phyloP scores from a whole-genome alignment of 2,329 filamentous ascomycete species.

The Fusarium subglutinans region DNA sequence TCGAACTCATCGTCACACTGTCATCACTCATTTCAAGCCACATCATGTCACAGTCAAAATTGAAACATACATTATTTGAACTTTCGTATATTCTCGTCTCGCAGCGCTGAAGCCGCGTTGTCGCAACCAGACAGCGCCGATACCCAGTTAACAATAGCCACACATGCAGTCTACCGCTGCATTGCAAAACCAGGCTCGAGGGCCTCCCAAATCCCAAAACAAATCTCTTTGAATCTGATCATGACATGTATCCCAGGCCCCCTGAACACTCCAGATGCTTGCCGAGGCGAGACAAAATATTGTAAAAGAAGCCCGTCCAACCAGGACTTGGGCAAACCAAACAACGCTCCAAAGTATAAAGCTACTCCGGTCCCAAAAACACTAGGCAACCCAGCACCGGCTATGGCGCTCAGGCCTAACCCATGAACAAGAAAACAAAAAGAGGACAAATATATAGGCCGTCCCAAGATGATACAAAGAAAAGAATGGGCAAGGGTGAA shows the following conservation, averaged over 20 bases:
- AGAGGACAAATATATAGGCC: slow-evolving; percentile 46
- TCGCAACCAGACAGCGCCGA: slow-evolving; percentile 47
- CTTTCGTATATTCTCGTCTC: slow-evolving; percentile 53
- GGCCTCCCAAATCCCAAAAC: slow-evolving; percentile 45
- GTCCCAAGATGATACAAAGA: slow-evolving; percentile 44
- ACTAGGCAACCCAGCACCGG: slow-evolving; percentile 29
- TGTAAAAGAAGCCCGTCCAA: slow-evolving; percentile 34
- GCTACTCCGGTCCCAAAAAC: slow-evolving; percentile 34
- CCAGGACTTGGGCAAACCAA: slow-evolving; percentile 43
- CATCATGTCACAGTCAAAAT: background rate
- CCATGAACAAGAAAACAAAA: slow-evolving; percentile 34
- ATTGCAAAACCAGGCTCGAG: slow-evolving; percentile 50
- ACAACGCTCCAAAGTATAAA: slow-evolving; percentile 40
- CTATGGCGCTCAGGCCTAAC: slow-evolving; percentile 17
- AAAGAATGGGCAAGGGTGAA: slow-evolving; percentile 40
- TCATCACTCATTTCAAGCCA: background rate
- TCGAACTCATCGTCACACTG: background rate
- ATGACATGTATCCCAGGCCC: slow-evolving; percentile 45
- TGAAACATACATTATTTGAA: slow-evolving; percentile 32
- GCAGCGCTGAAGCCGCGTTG: slow-evolving; percentile 44
- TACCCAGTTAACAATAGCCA: slow-evolving; percentile 47
- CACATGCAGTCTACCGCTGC: slow-evolving; percentile 44
- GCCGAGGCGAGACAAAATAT: slow-evolving; percentile 40
- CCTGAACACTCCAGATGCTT: slow-evolving; percentile 47
- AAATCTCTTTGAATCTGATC: slow-evolving; percentile 47